Evolutionary conservation across 2,329 filamentous ascomycete species (phyloP).

Genomic region (Neopestalotiopsis clavispora): DNA sequence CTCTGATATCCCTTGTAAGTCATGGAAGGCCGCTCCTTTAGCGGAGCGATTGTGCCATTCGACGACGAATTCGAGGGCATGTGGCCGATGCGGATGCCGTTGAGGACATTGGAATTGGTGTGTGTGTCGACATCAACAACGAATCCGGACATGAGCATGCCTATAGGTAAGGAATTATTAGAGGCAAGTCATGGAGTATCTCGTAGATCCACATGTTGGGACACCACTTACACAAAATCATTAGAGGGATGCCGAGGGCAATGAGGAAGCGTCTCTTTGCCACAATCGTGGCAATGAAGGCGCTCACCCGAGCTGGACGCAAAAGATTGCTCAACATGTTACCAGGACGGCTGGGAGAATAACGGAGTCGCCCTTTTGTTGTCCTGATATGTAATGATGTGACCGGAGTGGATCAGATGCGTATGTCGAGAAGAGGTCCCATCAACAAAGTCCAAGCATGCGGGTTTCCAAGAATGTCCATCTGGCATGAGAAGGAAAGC

Average conservation of each 20-base stretch:
- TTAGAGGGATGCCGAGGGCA: slow-evolving; percentile 10
- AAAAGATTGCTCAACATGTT: slow-evolving; percentile 4
- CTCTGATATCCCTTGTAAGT: slow-evolving; percentile 26
- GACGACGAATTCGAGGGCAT: slow-evolving; percentile 9
- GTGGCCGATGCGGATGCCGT: slow-evolving; percentile 14
- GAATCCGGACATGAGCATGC: slow-evolving; percentile 15
- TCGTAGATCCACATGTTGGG: neutral
- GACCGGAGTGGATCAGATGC: neutral
- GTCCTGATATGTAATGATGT: neutral
- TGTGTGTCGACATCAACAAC: slow-evolving; percentile 12
- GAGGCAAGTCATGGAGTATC: neutral
- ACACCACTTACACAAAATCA: slow-evolving; percentile 11
- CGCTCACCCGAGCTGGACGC: slow-evolving; percentile 3
- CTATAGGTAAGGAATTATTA: neutral
- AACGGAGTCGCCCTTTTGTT: neutral
- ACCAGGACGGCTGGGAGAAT: neutral
- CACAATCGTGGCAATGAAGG: slow-evolving; percentile 5
- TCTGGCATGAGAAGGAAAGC: neutral
- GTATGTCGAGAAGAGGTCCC: slow-evolving; percentile 2
- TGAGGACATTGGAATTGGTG: neutral
- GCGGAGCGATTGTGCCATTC: neutral
- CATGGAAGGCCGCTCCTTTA: slow-evolving; percentile 11
- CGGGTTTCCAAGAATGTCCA: neutral
- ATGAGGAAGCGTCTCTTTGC: slow-evolving; percentile 14
- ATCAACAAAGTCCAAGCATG: neutral